phyloP scores from a whole-genome alignment of 208 protist species.

The Porcisia hertigi region DNA sequence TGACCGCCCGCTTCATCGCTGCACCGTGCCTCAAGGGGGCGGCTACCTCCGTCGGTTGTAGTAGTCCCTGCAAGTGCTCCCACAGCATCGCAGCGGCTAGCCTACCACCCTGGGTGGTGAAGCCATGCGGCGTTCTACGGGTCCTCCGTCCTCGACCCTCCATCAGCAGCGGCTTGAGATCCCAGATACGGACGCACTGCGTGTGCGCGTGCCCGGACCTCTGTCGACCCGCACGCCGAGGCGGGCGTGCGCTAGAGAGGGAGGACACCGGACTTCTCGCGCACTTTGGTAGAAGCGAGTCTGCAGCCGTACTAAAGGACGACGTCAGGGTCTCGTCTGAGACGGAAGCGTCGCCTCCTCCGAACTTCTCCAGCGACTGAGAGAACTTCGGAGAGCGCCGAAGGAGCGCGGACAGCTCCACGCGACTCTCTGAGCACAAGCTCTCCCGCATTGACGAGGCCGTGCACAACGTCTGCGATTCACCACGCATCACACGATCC shows the following conservation, averaged over 20 bases:
- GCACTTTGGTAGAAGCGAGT: not conserved
- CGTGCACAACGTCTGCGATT: not conserved
- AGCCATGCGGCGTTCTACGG: conserved; percentile 18
- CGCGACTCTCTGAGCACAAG: not conserved
- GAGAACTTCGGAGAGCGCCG: conserved; percentile 6
- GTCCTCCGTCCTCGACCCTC: conserved; percentile 38
- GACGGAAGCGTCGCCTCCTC: conserved; percentile 23
- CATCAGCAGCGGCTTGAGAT: conserved; percentile 68
- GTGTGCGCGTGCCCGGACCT: conserved; percentile 40
- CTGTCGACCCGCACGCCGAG: conserved; percentile 16
- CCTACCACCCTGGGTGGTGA: conserved; percentile 22
- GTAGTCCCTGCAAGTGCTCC: conserved; percentile 43
- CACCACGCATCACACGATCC: conserved; percentile 29
- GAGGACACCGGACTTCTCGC: conserved; percentile 11
- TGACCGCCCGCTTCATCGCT: not conserved
- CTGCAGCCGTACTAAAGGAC: conserved; percentile 8
- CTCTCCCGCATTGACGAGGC: not conserved
- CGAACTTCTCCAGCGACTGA: not conserved
- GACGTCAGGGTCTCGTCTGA: conserved; percentile 20
- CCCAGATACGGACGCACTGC: conserved; percentile 54
- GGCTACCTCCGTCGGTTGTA: conserved; percentile 24
- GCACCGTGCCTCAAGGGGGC: not conserved
- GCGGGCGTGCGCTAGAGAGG: conserved; percentile 12
- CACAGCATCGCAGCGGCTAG: conserved; percentile 41
- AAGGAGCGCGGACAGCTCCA: not conserved